These are phyloP conservation scores for Moesziomyces antarcticus DNA, from an alignment of 1,284 basidiomycete species.

Conservation along the genomic window DNA sequence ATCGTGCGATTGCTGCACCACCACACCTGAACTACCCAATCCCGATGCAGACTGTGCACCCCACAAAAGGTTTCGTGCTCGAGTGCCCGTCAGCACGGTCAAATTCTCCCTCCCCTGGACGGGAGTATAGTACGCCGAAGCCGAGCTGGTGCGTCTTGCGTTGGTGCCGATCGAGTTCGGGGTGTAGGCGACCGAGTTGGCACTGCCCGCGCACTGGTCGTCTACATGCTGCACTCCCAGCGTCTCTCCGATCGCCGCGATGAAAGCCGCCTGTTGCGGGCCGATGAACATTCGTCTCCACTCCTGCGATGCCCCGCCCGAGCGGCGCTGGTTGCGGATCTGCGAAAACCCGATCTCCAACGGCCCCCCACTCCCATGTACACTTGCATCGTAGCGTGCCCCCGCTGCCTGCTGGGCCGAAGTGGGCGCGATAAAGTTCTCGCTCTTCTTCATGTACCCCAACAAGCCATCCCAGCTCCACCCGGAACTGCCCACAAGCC, in stretches of 20 bases:
- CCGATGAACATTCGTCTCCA: conserved; percentile 72
- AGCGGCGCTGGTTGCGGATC: conserved; percentile 36
- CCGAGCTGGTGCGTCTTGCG: conserved; percentile 65
- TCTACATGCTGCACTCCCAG: conserved; percentile 71
- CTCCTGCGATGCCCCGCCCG: conserved; percentile 35
- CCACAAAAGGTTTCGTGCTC: conserved; percentile 65
- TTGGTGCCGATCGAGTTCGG: conserved; percentile 66
- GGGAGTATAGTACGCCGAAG: conserved; percentile 70
- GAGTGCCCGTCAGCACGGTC: conserved; percentile 71
- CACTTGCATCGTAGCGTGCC: conserved; percentile 69
- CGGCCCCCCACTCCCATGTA: conserved; percentile 73
- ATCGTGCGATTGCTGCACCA: conserved; percentile 12
- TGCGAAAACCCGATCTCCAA: conserved; percentile 71
- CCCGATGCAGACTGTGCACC: conserved; percentile 13
- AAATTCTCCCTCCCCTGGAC: conserved; percentile 73
- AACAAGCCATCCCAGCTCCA: conserved; percentile 75
- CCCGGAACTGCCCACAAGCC: conserved; percentile 70
- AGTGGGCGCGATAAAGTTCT: conserved; percentile 74
- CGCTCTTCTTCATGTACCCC: conserved; percentile 73
- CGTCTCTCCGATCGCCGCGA: conserved; percentile 71
- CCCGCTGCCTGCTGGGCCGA: conserved; percentile 71
- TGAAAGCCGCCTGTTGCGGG: conserved; percentile 72
- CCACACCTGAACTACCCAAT: conserved; percentile 26
- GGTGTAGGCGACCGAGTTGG: conserved; percentile 74
- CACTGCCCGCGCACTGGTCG: conserved; percentile 74